These are phyloP conservation scores for Pezicula carpinea DNA, from an alignment of 2,329 filamentous ascomycete genomes.

Conservation along the genomic window DNA sequence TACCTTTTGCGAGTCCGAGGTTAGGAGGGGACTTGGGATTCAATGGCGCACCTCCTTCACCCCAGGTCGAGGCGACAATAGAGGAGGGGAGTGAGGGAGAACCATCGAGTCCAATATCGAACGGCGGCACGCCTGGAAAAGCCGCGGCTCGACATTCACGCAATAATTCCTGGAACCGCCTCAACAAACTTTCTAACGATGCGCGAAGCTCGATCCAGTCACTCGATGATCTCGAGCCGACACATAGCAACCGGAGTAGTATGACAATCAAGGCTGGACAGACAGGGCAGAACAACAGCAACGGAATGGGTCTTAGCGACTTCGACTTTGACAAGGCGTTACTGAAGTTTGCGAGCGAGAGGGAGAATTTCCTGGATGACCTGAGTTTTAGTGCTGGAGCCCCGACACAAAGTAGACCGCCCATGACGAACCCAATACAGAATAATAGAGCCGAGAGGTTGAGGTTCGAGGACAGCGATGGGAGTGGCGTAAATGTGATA, in stretches of 20 bases:
- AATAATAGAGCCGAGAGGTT: conserved; percentile 68
- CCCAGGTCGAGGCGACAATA: conserved; percentile 52
- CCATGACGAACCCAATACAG: conserved; percentile 61
- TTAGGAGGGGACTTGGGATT: conserved; percentile 6
- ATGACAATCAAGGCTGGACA: conserved; percentile 51
- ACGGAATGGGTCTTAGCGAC: conserved; percentile 44
- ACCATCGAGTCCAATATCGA: conserved; percentile 33
- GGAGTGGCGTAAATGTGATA: conserved; percentile 5
- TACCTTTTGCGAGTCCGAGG: conserved; percentile 28
- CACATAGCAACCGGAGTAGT: conserved; percentile 58
- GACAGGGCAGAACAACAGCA: conserved; percentile 8
- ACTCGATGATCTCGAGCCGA: conserved; percentile 50
- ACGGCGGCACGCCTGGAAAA: conserved; percentile 11
- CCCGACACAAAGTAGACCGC: conserved; percentile 62
- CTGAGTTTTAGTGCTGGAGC: conserved; percentile 77
- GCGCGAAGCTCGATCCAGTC: conserved; percentile 48
- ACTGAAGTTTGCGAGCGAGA: conserved; percentile 90
- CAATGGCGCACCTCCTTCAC: conserved; percentile 22
- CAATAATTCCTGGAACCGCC: conserved; percentile 53
- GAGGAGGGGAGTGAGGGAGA: conserved; percentile 52
- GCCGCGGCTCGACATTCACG: conserved; percentile 52
- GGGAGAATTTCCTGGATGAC: conserved; percentile 90
- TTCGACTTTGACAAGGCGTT: conserved; percentile 93
- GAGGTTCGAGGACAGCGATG: conserved; percentile 63
- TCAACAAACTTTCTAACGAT: conserved; percentile 50